Evolutionary conservation across 2,329 filamentous ascomycete genomes (phyloP), one percentile per base, ranked within the genome.

Genomic region (Camillea tinctor): DNA sequence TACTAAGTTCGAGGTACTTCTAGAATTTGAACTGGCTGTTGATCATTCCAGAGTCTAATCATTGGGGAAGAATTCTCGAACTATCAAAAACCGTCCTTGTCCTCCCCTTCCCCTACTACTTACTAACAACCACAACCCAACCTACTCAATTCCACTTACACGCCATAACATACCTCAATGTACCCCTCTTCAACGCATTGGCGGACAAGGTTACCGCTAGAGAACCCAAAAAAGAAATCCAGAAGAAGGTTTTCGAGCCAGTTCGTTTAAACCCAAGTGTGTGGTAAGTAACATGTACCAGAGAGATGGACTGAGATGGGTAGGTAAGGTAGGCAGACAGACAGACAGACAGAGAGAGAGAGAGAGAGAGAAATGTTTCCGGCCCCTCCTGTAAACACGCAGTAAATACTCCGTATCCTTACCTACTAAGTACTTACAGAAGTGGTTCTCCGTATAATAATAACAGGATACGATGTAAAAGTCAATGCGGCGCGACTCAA

Each of bases 391-490:
- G 20, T 7, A 52, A n/a, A 22, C 50, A n/a, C n/a, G n/a, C n/a
- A n/a, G n/a, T n/a, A n/a, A n/a, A n/a, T n/a, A n/a, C n/a, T n/a
- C n/a, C n/a, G n/a, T n/a, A n/a, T n/a, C n/a, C n/a, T n/a, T n/a
- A n/a, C n/a, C n/a, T n/a, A n/a, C n/a, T n/a, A n/a, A n/a, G n/a
- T n/a, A n/a, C n/a, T n/a, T n/a, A n/a, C n/a, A 11, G 36, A n/a
- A 44, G n/a, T 44, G 13, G 36, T 15, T n/a, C 22, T 53, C 55
- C 55, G 21, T 48, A 58, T 44, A 50, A 50, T 55, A 52, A 26
- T 19, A 36, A 40, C 55, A 50, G 51, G 52, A 30, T 48, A 59
- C 56, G 54, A 57, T 58, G 56, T 58, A 60, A 53, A 57, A 58
- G 57, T 19, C 52, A 51, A 49, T 44, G 58, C 54, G 48, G 48